Conservation (phyloP, 2,329 filamentous ascomycete genomes). For the Ceratocystis cubensis region DNA sequence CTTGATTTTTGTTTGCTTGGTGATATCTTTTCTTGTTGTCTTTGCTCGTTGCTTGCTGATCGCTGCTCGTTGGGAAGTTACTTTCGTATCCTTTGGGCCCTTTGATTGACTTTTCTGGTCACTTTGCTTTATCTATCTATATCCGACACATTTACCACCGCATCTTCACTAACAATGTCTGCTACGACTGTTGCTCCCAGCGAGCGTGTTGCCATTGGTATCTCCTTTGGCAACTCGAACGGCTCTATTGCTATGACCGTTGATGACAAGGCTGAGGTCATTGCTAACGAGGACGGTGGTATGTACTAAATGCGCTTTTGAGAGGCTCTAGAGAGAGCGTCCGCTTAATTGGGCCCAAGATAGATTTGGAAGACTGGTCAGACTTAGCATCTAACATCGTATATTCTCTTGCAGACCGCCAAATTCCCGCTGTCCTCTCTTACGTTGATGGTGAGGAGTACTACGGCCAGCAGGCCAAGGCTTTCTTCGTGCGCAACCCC, state of each 20-base stretch:
- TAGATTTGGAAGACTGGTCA: background rate
- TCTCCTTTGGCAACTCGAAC: constrained; percentile 97
- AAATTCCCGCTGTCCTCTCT: constrained; percentile 87
- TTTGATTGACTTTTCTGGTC: constrained; percentile 15
- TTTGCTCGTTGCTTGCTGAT: background rate
- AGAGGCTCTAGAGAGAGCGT: background rate
- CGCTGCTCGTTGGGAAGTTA: background rate
- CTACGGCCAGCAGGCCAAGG: constrained; percentile 89
- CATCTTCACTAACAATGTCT: constrained; percentile 20
- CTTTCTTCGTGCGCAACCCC: constrained; percentile 81
- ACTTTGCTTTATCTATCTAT: constrained; percentile 8
- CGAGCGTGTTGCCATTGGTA: constrained; percentile 69
- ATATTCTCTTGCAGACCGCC: constrained; percentile 53
- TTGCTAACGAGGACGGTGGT: constrained; percentile 98
- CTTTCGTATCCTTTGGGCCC: constrained; percentile 1
- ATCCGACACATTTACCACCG: background rate
- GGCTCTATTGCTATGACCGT: constrained; percentile 89
- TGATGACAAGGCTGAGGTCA: constrained; percentile 92
- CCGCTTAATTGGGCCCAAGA: background rate
- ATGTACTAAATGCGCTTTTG: constrained; percentile 27
- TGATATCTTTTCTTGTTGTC: constrained; percentile 7
- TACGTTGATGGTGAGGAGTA: constrained; percentile 96
- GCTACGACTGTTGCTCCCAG: constrained; percentile 37
- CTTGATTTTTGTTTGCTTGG: background rate
- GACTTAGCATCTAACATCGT: no score